These are phyloP conservation scores for Emydomyces testavorans DNA, from an alignment of 2,329 filamentous ascomycete species.

Conservation along the genomic window DNA sequence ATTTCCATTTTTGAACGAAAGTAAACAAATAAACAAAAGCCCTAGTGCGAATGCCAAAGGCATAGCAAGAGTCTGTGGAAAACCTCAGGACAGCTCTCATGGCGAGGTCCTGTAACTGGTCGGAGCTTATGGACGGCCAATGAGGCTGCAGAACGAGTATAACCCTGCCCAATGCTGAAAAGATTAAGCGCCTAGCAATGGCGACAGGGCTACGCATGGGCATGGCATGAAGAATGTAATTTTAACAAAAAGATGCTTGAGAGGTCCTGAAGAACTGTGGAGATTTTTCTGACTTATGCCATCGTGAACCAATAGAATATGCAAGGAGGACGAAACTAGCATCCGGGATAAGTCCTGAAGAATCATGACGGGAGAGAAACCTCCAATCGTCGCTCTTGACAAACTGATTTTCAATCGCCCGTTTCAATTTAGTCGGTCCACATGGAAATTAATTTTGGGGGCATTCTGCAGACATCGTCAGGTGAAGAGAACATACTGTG, in stretches of 20 bases:
- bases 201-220: background rate
- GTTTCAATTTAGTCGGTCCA: conserved; percentile 6
- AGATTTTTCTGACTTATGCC: background rate
- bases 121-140: background rate
- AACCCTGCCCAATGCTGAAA: background rate
- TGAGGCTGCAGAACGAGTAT: background rate
- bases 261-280: conserved; percentile 10
- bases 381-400: background rate
- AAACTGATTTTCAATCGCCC: background rate
- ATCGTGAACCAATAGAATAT: background rate
- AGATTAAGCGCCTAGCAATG: background rate
- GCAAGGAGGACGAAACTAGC: background rate
- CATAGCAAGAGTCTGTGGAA: background rate
- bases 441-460: background rate
- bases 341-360: conserved; percentile 3
- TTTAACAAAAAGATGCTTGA: background rate
- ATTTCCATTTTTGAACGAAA: background rate
- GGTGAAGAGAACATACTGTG: background rate
- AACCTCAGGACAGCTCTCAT: background rate
- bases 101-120: background rate
- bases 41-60: background rate
- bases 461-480: background rate
- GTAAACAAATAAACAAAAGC: background rate
- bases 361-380: conserved; percentile 4
- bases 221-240: conserved; percentile 7